Conservation (phyloP, 176 grass and related monocot genomes). For the Hyparrhenia diplandra region DNA sequence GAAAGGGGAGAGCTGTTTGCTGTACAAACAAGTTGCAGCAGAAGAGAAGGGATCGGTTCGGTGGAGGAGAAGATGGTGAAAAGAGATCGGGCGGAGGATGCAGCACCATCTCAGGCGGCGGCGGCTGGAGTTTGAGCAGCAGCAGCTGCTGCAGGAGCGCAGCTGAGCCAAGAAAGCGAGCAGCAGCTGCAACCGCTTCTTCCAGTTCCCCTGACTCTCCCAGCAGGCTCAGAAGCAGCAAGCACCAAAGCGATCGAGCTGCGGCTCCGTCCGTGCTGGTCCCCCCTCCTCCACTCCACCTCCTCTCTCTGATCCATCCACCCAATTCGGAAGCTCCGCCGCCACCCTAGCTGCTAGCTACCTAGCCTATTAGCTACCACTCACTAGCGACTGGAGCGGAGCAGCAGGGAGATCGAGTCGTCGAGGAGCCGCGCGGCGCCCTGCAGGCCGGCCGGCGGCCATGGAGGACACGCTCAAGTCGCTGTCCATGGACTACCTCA, state of each 20-base stretch:
- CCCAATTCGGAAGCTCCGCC: background rate
- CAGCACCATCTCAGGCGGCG: constrained; percentile 22
- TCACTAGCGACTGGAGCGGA: background rate
- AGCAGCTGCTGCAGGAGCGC: constrained; percentile 21
- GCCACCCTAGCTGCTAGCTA: background rate
- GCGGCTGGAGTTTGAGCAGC: constrained; percentile 24
- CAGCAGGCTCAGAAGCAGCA: background rate
- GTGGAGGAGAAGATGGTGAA: constrained; percentile 30
- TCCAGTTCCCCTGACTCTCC: constrained; percentile 22
- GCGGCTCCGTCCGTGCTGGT: background rate
- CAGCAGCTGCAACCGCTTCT: constrained; percentile 10
- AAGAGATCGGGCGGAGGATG: constrained; percentile 36
- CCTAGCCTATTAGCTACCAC: background rate
- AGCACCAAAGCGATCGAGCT: background rate
- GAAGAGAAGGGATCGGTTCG: too few species aligned
- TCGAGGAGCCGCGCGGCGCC: too few species aligned
- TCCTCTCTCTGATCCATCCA: background rate
- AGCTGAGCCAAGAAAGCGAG: constrained; percentile 30
- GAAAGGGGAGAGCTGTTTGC: background rate
- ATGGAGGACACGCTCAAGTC: constrained; percentile 97
- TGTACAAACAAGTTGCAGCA: background rate
- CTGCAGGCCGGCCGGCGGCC: too few species aligned
- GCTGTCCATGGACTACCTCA: constrained; percentile 95
- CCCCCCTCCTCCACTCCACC: background rate
- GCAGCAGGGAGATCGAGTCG: background rate